A percentile compares a stretch with the other conserved stretches of the same genome.
phyloP scores from a whole-genome alignment of 768 basidiomycete species.

The Crassisporium funariophilum region DNA sequence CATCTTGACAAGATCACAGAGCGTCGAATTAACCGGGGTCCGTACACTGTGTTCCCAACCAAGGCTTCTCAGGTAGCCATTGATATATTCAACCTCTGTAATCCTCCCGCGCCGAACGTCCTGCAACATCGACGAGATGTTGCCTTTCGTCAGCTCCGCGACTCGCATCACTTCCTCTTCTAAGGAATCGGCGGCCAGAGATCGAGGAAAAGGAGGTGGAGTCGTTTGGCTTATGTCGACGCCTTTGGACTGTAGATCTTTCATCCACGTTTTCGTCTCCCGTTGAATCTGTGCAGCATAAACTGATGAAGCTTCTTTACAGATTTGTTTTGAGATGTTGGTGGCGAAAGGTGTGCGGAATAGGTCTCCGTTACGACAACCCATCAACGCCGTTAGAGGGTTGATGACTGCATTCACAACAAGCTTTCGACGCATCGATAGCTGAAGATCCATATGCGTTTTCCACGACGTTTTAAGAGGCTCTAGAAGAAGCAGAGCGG shows the following conservation, averaged over 20 bases:
- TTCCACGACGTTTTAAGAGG: slow-evolving; percentile 64
- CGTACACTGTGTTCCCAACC: slow-evolving; percentile 58
- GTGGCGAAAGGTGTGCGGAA: slow-evolving; percentile 46
- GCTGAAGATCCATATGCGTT: slow-evolving; percentile 66
- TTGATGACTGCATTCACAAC: slow-evolving; percentile 84
- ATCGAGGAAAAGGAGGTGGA: slow-evolving; percentile 44
- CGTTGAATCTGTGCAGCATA: slow-evolving; percentile 54
- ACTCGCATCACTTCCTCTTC: slow-evolving; percentile 60
- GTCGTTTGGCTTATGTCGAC: slow-evolving; percentile 26
- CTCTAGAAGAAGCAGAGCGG: slow-evolving; percentile 58
- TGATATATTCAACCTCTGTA: slow-evolving; percentile 84
- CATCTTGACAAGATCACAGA: slow-evolving; percentile 62
- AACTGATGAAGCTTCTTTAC: slow-evolving; percentile 67
- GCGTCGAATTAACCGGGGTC: slow-evolving; percentile 58
- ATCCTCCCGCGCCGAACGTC: slow-evolving; percentile 62
- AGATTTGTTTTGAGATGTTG: slow-evolving; percentile 54
- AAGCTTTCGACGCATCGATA: slow-evolving; percentile 75
- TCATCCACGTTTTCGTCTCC: slow-evolving; percentile 39
- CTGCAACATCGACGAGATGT: slow-evolving; percentile 80
- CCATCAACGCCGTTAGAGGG: slow-evolving; percentile 80
- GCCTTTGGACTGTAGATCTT: slow-evolving; percentile 29
- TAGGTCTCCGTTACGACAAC: slow-evolving; percentile 79
- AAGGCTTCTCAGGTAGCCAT: slow-evolving; percentile 74
- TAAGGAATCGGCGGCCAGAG: slow-evolving; percentile 48
- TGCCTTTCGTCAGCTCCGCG: slow-evolving; percentile 56